phyloP scores from a whole-genome alignment of 2,329 filamentous ascomycete species.

The Pyrenophora tritici-repentis region DNA sequence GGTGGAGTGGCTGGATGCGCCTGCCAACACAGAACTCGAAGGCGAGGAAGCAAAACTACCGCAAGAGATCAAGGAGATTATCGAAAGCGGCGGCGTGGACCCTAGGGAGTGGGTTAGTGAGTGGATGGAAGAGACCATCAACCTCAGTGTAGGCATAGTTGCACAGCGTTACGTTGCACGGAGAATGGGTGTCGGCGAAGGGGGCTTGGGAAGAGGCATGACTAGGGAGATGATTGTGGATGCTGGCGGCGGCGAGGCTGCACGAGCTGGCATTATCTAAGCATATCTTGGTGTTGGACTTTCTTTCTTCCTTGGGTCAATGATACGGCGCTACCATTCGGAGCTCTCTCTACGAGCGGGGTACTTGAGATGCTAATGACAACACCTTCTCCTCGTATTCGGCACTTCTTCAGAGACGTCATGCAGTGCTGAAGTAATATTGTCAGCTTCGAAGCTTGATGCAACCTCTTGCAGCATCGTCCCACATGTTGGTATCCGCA shows the following conservation, averaged over 20 bases:
- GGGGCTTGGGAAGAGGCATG: constrained; percentile 65
- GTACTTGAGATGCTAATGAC: constrained; percentile 4
- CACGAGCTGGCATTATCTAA: constrained; percentile 56
- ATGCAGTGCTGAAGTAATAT: background rate
- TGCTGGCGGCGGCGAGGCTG: constrained; percentile 64
- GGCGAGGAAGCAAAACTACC: constrained; percentile 65
- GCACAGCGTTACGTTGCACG: constrained; percentile 94
- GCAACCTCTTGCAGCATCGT: background rate
- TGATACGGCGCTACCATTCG: constrained; percentile 2
- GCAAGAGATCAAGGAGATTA: constrained; percentile 84
- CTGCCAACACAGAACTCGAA: constrained; percentile 34
- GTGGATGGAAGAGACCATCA: constrained; percentile 90
- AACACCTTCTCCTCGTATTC: background rate
- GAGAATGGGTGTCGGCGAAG: constrained; percentile 94
- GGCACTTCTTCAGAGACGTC: background rate
- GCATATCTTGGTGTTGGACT: background rate
- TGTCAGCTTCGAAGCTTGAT: too few species aligned
- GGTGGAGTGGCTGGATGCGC: constrained; percentile 85
- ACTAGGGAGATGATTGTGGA: constrained; percentile 60
- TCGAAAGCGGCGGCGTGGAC: constrained; percentile 76
- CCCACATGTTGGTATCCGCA: background rate
- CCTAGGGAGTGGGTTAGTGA: constrained; percentile 96
- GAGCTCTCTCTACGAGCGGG: constrained; percentile 1
- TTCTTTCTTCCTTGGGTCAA: constrained; percentile 6
- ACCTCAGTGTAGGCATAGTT: constrained; percentile 78